Evolutionary conservation across 352 stramenopile species (phyloP), one percentile per base, ranked within the genome.

Genomic region (Phytophthora vignae): DNA sequence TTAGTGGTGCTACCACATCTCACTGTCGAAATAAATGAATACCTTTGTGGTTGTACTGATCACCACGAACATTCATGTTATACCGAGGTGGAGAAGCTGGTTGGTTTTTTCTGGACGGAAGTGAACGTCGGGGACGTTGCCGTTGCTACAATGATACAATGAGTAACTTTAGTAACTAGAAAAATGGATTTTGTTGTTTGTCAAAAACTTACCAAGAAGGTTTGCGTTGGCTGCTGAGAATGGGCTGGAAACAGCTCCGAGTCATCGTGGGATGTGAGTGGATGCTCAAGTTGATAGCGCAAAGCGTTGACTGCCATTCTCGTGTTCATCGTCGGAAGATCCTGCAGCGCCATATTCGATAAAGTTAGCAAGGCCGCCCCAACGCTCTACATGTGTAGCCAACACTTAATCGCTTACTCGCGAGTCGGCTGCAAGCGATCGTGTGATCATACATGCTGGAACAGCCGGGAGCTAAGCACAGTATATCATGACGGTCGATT

Each of bases 241-340:
- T 76, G 81, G 2, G 74, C 50, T 31, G 77, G 76, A 60, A 76
- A 78, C 19, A 93, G 54, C 8, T 90, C 82, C 27, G 77, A 85
- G 63, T 95, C 86, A 66, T 94, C 86, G 50, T 94, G 88, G 1
- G 88, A 91, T 31, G 86, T 95, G 15, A 95, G 70, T 1, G 88
- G 88, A 54, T 95, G 85, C n/a, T 89, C 73, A 10, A 95, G 69
- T 44, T 95, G 85, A 48, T 94, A 93, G 1, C 84, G 85, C 38
- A 93, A 78, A 46, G 86, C 86, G 22, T 93, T 93, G 59, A 90
- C 78, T 7, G 84, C 86, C 29, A 82, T 85, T 22, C 73, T 71
- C 10, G 83, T 80, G 44, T 92, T 89, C 59, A 91, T 78, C 9
- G 62, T 44, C 50, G 67, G 64, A 29, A 68, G 21, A 25, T 72